Evolutionary conservation across 805 yeast species (phyloP), one percentile per base, ranked within the genome.

Genomic region (Candida silvicultrix): DNA sequence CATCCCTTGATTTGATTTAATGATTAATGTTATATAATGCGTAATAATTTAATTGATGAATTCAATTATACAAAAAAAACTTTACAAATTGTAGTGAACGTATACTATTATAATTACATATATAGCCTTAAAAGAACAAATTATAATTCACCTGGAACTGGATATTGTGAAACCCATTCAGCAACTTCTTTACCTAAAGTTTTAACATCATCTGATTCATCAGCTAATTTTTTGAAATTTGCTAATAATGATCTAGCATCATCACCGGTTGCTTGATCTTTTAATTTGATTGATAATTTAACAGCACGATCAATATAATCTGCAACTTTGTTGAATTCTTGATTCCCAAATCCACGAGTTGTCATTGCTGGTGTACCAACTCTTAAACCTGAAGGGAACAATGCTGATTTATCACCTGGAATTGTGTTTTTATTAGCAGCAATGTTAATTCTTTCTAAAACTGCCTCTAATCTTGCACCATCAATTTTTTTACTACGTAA

Each of bases 311-410:
- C 86, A 60, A 92, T 86, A 72, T 77, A 89, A 45, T 73, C 77
- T 38, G 90, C 92, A 47, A 92, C 94, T 63, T 77, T 76, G 51
- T 74, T 81, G 63, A 92, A 92, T 59, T 92, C 98, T 46, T 70
- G 76, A 50, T 75, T 77, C 44, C 79, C 79, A 62, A 92, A 84
- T 41, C 97, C 97, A 73, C 99, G 83, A 44, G 97, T 89, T 46
- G 97, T 85, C 98, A 92, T 92, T 41, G 98, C 98, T 48, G 99
- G 99, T 16, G 98, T 87, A 59, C 99, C 99, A 50, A 92, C 85
- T 74, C 99, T 85, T 54, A 92, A 74, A 58, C 99, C 99, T 50
- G 95, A 88, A 61, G 99, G 99, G 65, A 87, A 89, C 50, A 92
- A 75, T 31, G 99, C 99, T 40, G 96, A 87, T 68, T 81, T 85